Conservation (phyloP, 1,284 basidiomycete genomes). For the Apiotrichum domesticum region DNA sequence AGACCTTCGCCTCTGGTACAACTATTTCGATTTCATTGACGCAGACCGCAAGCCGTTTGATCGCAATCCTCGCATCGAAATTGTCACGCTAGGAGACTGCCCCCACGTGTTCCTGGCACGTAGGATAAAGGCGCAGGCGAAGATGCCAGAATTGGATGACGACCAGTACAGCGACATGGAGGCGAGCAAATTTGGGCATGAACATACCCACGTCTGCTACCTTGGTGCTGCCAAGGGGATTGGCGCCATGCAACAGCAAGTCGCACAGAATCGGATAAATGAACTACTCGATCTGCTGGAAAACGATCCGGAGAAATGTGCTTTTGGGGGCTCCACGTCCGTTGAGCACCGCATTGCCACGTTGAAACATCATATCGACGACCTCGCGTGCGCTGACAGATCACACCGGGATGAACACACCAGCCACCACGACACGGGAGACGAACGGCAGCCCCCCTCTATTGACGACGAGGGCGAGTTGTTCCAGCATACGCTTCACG, state of each 20-base stretch:
- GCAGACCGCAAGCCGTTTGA: conserved; percentile 60
- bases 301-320: not conserved
- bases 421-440: conserved; percentile 8
- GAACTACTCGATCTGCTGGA: conserved; percentile 25
- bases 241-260: conserved; percentile 61
- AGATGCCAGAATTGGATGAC: conserved; percentile 41
- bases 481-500: conserved; percentile 81
- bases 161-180: conserved; percentile 34
- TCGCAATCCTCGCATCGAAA: conserved; percentile 57
- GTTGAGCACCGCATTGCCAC: conserved; percentile 22
- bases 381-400: conserved; percentile 23
- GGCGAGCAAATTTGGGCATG: conserved; percentile 75
- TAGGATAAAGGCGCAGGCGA: conserved; percentile 44
- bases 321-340: not conserved
- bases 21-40: conserved; percentile 79
- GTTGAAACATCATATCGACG: conserved; percentile 25
- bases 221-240: conserved; percentile 63
- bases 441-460: not conserved
- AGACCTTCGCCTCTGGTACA: conserved; percentile 59
- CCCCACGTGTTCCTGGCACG: conserved; percentile 81
- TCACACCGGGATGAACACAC: conserved; percentile 34
- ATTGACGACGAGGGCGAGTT: not conserved
- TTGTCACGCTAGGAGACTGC: conserved; percentile 67
- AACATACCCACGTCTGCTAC: conserved; percentile 78
- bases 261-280: conserved; percentile 55